Base-by-base conservation (phyloP, 148 eudicot genomes). In the Chenopodium quinoa region DNA sequence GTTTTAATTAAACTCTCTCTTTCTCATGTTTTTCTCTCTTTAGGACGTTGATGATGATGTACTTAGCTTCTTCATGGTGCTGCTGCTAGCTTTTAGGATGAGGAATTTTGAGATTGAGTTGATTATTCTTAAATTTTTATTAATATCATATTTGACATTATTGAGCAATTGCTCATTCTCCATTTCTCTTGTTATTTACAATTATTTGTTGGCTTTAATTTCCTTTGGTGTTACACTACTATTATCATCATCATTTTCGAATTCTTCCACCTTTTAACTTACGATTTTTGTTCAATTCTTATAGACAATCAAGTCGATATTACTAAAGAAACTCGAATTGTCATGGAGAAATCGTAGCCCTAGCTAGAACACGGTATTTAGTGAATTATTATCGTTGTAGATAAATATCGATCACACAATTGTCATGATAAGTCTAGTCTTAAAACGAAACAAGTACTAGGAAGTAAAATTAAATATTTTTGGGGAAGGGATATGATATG, bases 41-140 rank as follows among this genome's bases (percentile, higher is more conserved):
- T 70, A 76, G 76, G 72, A 32, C 23, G 4, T 62, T 34, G 76
- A 65, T 72, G 78, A 62, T 75, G 65, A 46, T 72, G 82, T 79
- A 79, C 22, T 46, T 73, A 79, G 78, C 76, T 69, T 79, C 63
- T 56, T 75, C 79, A 44, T 54, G 83, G 69, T 71, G 75, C 67
- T 76, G 69, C 27, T 40, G 19, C 20, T 20, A 54, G 67, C 27
- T 25, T 34, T 44, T 71, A 71, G 52, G 23, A 62, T n/a, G 75
- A 71, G 75, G 54, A 40, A 71, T 71, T 71, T 71, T 71, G 75
- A 71, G 75, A 75, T 37, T 75, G 31, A 81, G 32, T 6, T 37
- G 44, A 40, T 68, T 19, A 29, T 73, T 80, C 31, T 71, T n/a
- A 7, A 40, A 40, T 47, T 29, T 46, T 34, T 13, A 74, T 63